Evolutionary conservation across 495 filamentous ascomycete genomes (phyloP).

Genomic region (Xylaria longipes): DNA sequence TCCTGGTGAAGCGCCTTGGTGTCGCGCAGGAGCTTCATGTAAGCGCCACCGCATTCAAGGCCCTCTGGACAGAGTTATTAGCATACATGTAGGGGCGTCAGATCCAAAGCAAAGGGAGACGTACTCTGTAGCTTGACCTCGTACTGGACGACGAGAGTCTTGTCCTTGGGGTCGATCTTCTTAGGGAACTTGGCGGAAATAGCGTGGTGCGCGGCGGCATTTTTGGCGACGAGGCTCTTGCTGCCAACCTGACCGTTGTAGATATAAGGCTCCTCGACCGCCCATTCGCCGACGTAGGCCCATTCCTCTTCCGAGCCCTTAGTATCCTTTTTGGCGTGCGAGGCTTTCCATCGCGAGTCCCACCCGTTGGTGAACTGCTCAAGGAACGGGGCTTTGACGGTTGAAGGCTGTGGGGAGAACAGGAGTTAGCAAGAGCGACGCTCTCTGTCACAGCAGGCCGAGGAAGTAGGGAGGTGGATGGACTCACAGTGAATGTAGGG

Average conservation of each 20-base stretch:
- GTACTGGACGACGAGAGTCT: conserved; percentile 96
- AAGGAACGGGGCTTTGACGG: conserved; percentile 89
- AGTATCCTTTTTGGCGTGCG: conserved; percentile 92
- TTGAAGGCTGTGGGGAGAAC: conserved; percentile 67
- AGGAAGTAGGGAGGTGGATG: neutral
- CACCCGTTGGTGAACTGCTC: conserved; percentile 98
- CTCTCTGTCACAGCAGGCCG: neutral
- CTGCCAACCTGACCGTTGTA: conserved; percentile 95
- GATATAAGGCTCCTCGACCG: conserved; percentile 92
- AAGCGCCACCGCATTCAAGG: conserved; percentile 97
- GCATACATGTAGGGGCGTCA: neutral
- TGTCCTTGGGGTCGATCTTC: conserved; percentile 95
- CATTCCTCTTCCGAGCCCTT: conserved; percentile 82
- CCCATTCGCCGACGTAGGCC: conserved; percentile 97
- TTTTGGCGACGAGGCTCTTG: conserved; percentile 97
- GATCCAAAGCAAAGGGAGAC: conserved; percentile 40
- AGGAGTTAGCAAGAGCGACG: conserved; percentile 39
- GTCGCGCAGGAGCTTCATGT: conserved; percentile 98
- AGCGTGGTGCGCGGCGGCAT: conserved; percentile 95
- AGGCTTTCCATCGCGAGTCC: conserved; percentile 89
- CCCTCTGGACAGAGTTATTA: conserved; percentile 64
- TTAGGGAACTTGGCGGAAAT: conserved; percentile 99
- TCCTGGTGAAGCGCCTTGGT: conserved; percentile 96
- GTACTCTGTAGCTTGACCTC: conserved; percentile 98
- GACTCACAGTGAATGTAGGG: conserved; percentile 88